Percentiles rank a stretch among this genome's conserved stretches.
Conservation (phyloP, 73 alveolate genomes). For the Effrenium voratum region DNA sequence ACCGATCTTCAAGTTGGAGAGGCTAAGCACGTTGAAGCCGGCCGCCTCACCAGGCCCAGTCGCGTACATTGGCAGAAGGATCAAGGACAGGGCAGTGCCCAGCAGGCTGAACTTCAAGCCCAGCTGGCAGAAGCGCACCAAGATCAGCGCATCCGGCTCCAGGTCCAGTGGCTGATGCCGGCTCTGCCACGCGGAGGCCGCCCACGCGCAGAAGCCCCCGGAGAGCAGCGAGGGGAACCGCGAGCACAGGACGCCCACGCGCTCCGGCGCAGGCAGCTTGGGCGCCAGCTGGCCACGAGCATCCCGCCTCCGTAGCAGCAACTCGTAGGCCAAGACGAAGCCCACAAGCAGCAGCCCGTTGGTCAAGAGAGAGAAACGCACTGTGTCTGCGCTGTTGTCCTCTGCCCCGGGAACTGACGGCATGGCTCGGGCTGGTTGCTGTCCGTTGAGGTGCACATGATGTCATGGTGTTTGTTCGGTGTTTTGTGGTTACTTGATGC, state of each 20-base stretch:
- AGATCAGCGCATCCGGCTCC: conserved; percentile 54
- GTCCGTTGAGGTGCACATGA: no score
- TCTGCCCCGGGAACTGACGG: neutral
- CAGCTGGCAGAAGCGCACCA: conserved; percentile 82
- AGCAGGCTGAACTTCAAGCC: conserved; percentile 76
- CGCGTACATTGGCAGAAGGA: conserved; percentile 53
- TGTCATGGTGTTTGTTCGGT: no score
- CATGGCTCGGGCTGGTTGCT: neutral
- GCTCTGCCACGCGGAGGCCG: neutral
- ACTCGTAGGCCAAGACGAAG: conserved; percentile 13
- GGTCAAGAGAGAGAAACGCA: conserved; percentile 39
- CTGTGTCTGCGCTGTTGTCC: conserved; percentile 58
- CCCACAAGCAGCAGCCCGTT: conserved; percentile 43
- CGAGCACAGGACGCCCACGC: conserved; percentile 20
- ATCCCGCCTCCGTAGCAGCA: conserved; percentile 1
- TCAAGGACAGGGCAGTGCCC: conserved; percentile 55
- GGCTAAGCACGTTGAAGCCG: conserved; percentile 71
- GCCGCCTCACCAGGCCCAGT: conserved; percentile 63
- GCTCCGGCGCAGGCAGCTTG: conserved; percentile 63
- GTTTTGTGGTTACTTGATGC: no score
- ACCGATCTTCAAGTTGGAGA: conserved; percentile 24
- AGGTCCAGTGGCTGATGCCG: neutral
- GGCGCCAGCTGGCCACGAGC: conserved; percentile 52
- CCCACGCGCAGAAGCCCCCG: conserved; percentile 80
- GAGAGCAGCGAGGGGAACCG: conserved; percentile 18